Evolutionary conservation across 192 early-diverging fungal genomes (phyloP).

Genomic region (Gamsiella multidivaricata): DNA sequence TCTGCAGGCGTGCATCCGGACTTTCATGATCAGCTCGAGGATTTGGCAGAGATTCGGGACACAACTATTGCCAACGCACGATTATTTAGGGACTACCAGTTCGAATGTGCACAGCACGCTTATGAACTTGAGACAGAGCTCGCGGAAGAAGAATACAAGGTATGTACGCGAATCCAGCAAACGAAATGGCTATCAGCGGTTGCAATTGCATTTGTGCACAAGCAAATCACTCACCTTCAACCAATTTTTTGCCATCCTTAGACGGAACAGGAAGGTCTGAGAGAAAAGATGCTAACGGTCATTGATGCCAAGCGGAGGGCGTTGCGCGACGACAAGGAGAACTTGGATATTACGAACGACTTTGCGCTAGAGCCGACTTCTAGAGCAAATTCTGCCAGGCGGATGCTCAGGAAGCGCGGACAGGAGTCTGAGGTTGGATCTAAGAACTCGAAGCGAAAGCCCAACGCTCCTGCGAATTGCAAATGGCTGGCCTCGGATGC

Average conservation of each 20-base stretch:
- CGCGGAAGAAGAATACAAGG: conserved; percentile 76
- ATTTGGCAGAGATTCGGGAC: conserved; percentile 69
- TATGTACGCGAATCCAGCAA: conserved; percentile 32
- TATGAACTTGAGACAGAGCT: conserved; percentile 68
- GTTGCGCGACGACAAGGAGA: conserved; percentile 87
- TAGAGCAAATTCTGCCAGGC: conserved; percentile 35
- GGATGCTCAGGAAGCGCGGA: conserved; percentile 36
- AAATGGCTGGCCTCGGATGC: conserved; percentile 42
- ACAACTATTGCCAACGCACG: conserved; percentile 64
- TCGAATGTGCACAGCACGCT: conserved; percentile 74
- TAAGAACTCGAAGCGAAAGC: conserved; percentile 43
- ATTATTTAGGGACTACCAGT: conserved; percentile 76
- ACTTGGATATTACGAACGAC: conserved; percentile 74
- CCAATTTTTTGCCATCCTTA: conserved; percentile 19
- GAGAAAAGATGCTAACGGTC: conserved; percentile 78
- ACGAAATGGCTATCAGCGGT: too few relatives aligned
- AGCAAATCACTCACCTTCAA: background rate
- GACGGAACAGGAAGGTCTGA: conserved; percentile 73
- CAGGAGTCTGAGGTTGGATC: conserved; percentile 30
- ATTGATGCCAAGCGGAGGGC: conserved; percentile 83
- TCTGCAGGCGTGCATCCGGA: conserved; percentile 72
- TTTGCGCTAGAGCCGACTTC: conserved; percentile 45
- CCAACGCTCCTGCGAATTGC: conserved; percentile 19
- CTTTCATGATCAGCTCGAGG: conserved; percentile 71
- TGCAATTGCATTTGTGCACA: too few relatives aligned